Evolutionary conservation across 805 yeast genomes (phyloP).

Genomic region (Pichia nakasei): DNA sequence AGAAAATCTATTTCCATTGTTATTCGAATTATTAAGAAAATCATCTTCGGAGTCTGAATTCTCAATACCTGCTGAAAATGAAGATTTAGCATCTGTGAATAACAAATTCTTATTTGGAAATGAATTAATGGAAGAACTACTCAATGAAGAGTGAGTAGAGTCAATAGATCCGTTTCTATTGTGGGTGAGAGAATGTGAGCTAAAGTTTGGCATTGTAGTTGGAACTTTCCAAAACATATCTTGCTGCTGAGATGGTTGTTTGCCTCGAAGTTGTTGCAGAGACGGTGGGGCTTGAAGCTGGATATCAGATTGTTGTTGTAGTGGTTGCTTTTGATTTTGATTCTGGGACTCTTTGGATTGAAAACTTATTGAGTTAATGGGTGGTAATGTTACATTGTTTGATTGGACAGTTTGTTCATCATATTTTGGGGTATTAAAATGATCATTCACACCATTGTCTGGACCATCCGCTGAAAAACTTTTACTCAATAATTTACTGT

Average conservation of each 20-base stretch:
- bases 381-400: not conserved
- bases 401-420: not conserved
- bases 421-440: not conserved
- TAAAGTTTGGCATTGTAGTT: conserved; percentile 40
- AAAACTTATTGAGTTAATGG: not conserved
- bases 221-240: conserved; percentile 51
- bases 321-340: conserved; percentile 15
- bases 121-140: not conserved
- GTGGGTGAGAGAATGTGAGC: conserved; percentile 22
- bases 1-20: conserved; percentile 11
- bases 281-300: no score
- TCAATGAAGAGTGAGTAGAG: conserved; percentile 33
- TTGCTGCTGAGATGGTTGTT: conserved; percentile 7
- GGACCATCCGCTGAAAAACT: no score
- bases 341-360: conserved; percentile 9
- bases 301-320: not conserved
- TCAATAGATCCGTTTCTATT: conserved; percentile 36
- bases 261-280: no score
- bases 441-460: no score
- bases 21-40: conserved; percentile 9
- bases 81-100: not conserved
- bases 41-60: conserved; percentile 30
- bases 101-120: not conserved
- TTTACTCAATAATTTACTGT: no score
- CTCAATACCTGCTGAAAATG: conserved; percentile 8